A percentile compares a stretch with the other conserved stretches of the same genome.
phyloP scores from a whole-genome alignment of 2,329 filamentous ascomycete species.

The Cytospora schulzeri region DNA sequence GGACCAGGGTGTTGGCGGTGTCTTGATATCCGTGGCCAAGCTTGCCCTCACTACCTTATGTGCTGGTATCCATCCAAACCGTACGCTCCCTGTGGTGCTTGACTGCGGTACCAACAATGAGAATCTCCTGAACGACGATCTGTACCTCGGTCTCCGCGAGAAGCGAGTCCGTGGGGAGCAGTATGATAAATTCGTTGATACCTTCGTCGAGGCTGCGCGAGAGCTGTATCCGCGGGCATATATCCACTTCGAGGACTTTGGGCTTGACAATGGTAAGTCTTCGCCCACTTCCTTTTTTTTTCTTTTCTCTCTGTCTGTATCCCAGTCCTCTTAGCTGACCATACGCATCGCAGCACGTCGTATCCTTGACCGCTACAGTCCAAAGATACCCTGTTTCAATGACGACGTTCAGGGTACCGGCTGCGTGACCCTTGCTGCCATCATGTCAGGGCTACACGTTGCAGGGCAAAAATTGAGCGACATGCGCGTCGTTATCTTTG shows the following conservation, averaged over 20 bases:
- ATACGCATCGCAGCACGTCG: slow-evolving; percentile 63
- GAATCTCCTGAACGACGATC: slow-evolving; percentile 69
- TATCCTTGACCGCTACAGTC: slow-evolving; percentile 74
- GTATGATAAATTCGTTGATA: slow-evolving; percentile 78
- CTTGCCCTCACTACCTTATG: slow-evolving; percentile 81
- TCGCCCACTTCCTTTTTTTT: not conserved
- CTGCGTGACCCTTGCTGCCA: slow-evolving; percentile 81
- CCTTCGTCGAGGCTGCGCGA: slow-evolving; percentile 68
- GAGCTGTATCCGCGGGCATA: slow-evolving; percentile 77
- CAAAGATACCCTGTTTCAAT: slow-evolving; percentile 81
- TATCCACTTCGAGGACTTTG: slow-evolving; percentile 90
- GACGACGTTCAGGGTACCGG: slow-evolving; percentile 90
- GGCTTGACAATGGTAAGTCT: slow-evolving; percentile 64
- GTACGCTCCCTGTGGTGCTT: slow-evolving; percentile 78
- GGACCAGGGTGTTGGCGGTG: slow-evolving; percentile 83
- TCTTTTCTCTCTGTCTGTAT: not conserved
- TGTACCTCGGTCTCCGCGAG: slow-evolving; percentile 76
- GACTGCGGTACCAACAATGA: slow-evolving; percentile 87
- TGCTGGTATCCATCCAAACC: slow-evolving; percentile 80
- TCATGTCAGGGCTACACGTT: slow-evolving; percentile 75
- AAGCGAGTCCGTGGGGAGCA: slow-evolving; percentile 67
- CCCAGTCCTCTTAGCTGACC: too few relatives aligned
- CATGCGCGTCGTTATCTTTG: slow-evolving; percentile 73
- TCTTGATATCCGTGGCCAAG: slow-evolving; percentile 84
- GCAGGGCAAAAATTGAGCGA: slow-evolving; percentile 67